Base-by-base conservation (phyloP, 768 basidiomycete genomes). In the Daedaleopsis sinensis region DNA sequence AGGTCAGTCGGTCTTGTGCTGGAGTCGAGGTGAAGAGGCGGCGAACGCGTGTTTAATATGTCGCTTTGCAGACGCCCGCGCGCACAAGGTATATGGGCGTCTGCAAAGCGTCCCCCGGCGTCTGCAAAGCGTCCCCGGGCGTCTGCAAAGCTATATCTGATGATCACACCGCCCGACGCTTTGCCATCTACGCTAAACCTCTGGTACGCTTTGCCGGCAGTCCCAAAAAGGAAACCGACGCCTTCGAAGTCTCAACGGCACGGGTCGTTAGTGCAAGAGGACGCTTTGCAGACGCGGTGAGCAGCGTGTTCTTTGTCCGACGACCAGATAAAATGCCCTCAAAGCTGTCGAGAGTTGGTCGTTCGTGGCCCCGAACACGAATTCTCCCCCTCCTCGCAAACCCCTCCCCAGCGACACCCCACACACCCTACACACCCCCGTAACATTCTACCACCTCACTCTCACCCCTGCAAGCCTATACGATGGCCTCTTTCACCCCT, bases 91-190 rank as follows among this genome's bases (percentile, higher is more conserved):
- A 13, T 5, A 13, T 11, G 47, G 47, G 47, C 47, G 19, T 49
- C 47, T 49, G 47, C 47, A 49, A 49, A 49, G 47, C 47, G 7
- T n/a, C n/a, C n/a, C n/a, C n/a, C n/a, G n/a, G n/a, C n/a, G n/a
- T n/a, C n/a, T n/a, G n/a, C n/a, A n/a, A n/a, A n/a, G n/a, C n/a
- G n/a, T n/a, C n/a, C n/a, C n/a, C n/a, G n/a, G n/a, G n/a, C n/a
- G n/a, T n/a, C n/a, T n/a, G n/a, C n/a, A 47, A 47, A 47, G 47
- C 47, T 2, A 5, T 24, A 49, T 24, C 47, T 2, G 23, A n/a
- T n/a, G n/a, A n/a, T n/a, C n/a, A n/a, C n/a, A n/a, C n/a, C n/a
- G n/a, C n/a, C n/a, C n/a, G n/a, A n/a, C n/a, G n/a, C n/a, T n/a
- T n/a, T n/a, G n/a, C n/a, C n/a, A n/a, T n/a, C n/a, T 21, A 10